phyloP scores from a whole-genome alignment of 2,329 filamentous ascomycete species.

The Neopestalotiopsis clavispora region DNA sequence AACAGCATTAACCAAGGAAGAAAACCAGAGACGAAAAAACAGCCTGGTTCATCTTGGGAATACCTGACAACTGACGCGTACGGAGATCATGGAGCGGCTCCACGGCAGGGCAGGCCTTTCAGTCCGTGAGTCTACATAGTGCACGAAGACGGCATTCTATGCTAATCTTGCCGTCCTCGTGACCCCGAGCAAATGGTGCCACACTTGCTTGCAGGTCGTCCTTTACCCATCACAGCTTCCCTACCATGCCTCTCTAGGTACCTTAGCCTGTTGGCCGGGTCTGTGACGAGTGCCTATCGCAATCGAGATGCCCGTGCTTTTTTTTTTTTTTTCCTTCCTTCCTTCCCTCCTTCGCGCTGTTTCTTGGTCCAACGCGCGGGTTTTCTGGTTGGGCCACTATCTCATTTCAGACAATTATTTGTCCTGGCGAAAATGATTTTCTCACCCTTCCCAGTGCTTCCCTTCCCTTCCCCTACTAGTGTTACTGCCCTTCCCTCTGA shows the following conservation, averaged over 20 bases:
- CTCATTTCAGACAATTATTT: conserved; percentile 15
- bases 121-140: no score
- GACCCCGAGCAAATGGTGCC: conserved; percentile 15
- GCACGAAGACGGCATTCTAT: no score
- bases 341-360: neutral
- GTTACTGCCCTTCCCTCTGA: neutral
- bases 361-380: neutral
- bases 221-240: neutral
- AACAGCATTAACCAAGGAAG: no score
- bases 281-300: conserved; percentile 17
- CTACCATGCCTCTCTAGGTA: neutral
- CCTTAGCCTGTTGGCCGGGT: conserved; percentile 12
- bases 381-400: conserved; percentile 13
- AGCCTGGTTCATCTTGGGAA: no score
- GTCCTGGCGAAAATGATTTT: conserved; percentile 3
- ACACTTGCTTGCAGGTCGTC: conserved; percentile 16
- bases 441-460: neutral
- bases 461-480: no score
- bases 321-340: neutral
- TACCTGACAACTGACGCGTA: no score
- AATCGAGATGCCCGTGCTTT: conserved; percentile 5
- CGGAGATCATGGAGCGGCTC: no score
- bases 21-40: no score
- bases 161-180: conserved; percentile 11
- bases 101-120: no score